These are phyloP conservation scores for Arctium lappa DNA, from an alignment of 129 eudicot species.

Conservation along the genomic window DNA sequence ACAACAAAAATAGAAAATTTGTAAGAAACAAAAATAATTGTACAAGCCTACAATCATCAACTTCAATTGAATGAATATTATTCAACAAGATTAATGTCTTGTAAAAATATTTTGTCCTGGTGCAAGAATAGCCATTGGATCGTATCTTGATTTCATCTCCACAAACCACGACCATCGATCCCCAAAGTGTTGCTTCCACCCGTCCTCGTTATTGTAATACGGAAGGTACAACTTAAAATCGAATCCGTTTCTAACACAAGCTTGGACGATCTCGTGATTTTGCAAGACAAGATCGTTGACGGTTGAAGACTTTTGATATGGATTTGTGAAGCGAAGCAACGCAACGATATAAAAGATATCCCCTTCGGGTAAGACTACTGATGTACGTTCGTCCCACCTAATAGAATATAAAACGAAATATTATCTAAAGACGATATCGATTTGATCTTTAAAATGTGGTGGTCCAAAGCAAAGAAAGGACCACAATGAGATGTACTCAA, in stretches of 20 bases:
- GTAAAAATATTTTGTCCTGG: constrained; percentile 78
- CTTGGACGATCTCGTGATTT: constrained; percentile 50
- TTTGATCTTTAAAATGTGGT: constrained; percentile 23
- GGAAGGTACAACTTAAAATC: constrained; percentile 71
- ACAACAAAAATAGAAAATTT: constrained; percentile 20
- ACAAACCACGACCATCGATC: constrained; percentile 62
- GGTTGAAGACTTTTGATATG: constrained; percentile 46
- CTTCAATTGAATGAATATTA: constrained; percentile 20
- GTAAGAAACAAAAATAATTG: constrained; percentile 39
- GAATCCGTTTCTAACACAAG: constrained; percentile 44
- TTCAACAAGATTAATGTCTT: constrained; percentile 31
- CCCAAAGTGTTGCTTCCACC: constrained; percentile 75
- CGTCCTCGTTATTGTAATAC: constrained; percentile 44
- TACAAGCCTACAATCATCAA: constrained; percentile 30
- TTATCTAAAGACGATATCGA: constrained; percentile 14
- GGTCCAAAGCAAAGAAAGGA: constrained; percentile 29
- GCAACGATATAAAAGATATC: constrained; percentile 80
- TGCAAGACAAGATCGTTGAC: constrained; percentile 50
- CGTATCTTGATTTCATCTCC: constrained; percentile 54
- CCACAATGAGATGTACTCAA: constrained; percentile 34
- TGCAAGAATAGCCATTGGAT: constrained; percentile 77
- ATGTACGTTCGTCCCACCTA: constrained; percentile 80
- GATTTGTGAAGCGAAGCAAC: constrained; percentile 54
- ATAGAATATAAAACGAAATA: constrained; percentile 11
- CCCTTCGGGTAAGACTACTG: constrained; percentile 59